Base-by-base conservation (phyloP, 345 rosid genomes). In the Dimocarpus longan region DNA sequence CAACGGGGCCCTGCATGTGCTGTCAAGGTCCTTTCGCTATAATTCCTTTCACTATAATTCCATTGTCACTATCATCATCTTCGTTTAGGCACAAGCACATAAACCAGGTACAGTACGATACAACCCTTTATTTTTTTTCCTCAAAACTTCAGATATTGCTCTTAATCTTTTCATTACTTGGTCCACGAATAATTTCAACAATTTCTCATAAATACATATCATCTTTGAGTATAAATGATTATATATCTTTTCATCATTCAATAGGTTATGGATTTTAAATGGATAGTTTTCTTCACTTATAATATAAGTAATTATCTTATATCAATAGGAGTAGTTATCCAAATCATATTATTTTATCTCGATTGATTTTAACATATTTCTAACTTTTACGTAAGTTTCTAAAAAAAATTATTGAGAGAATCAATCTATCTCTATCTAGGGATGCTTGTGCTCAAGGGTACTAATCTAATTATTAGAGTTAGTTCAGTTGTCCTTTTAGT, bases 21-120 rank as follows among this genome's bases (percentile, higher is more conserved):
- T 79, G 82, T 87, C 86, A 65, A 48, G 69, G 83, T 82, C 90
- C 82, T 82, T 79, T 88, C 89, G 62, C 50, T 56, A 80, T 79
- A 85, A 84, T 83, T 32, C 37, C 4, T 32, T 32, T 88, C 89
- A 63, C 50, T 56, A 80, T 79, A 85, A 84, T 83, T 79, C 84
- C 80, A 10, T 74, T 79, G 80, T 81, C 86, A 73, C 80, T 40
- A 81, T 81, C 81, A 74, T 75, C 79, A 19, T 75, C 21, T 65
- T 74, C 64, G 81, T 40, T 60, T 70, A 70, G 71, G 59, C 88
- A 75, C 48, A 71, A 13, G 26, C 19, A 59, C 64, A 59, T 59
- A 59, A n/a, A 70, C 73, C 83, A 69, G 86, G 82, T 70, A 80
- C 84, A 60, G n/a, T 46, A 11, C 26, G n/a, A 59, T 59, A 60